phyloP scores from a whole-genome alignment of 139 green algal species.

The Chlamydomonas schloesseri region DNA sequence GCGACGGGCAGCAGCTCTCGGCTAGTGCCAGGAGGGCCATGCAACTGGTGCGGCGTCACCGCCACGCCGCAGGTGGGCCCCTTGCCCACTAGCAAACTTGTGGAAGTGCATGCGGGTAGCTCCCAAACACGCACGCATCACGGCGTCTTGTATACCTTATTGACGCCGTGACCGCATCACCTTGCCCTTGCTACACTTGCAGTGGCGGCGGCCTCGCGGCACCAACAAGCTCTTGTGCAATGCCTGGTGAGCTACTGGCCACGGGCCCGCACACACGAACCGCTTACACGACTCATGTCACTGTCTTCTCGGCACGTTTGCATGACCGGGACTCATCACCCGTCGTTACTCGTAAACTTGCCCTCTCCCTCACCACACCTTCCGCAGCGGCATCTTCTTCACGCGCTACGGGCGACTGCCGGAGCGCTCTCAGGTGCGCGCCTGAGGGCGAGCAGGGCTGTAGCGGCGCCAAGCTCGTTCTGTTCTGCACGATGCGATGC shows the following conservation, averaged over 20 bases:
- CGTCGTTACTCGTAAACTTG: too few species aligned
- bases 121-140: not conserved
- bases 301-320: too few species aligned
- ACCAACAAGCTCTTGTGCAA: constrained; percentile 40
- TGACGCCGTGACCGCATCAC: too few species aligned
- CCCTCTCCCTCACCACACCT: too few species aligned
- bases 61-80: constrained; percentile 14
- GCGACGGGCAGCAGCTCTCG: constrained; percentile 5
- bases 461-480: too few species aligned
- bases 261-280: too few species aligned
- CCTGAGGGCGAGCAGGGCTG: not conserved
- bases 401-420: constrained; percentile 17
- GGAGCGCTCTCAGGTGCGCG: constrained; percentile 6
- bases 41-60: constrained; percentile 24
- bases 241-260: not conserved
- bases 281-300: too few species aligned
- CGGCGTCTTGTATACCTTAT: too few species aligned
- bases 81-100: too few species aligned
- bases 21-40: constrained; percentile 17
- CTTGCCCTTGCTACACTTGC: not conserved
- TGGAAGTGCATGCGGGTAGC: not conserved
- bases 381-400: constrained; percentile 19
- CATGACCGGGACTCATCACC: too few species aligned
- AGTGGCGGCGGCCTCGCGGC: constrained; percentile 33
- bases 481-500: too few species aligned